These are phyloP conservation scores for Arthrinium puccinioides DNA, from an alignment of 2,329 filamentous ascomycete genomes.

Conservation along the genomic window DNA sequence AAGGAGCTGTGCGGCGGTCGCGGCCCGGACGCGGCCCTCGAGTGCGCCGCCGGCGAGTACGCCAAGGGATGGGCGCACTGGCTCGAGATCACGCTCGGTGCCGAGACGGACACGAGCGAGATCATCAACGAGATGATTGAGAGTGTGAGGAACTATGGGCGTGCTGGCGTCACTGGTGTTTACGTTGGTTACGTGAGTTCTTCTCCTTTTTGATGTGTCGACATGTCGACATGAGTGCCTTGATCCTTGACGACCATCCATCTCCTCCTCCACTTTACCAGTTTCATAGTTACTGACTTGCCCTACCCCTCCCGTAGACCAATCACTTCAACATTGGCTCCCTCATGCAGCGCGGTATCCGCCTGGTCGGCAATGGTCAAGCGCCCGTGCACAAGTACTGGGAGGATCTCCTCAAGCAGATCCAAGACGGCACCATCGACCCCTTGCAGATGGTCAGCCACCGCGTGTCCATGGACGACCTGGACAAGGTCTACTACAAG, in stretches of 20 bases:
- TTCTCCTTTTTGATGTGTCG: not conserved
- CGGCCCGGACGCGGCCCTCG: constrained; percentile 63
- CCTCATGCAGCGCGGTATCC: constrained; percentile 80
- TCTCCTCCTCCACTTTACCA: not conserved
- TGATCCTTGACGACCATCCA: not conserved
- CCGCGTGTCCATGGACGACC: constrained; percentile 66
- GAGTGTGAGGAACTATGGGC: constrained; percentile 63
- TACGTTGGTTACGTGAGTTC: constrained; percentile 51
- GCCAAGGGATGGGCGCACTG: constrained; percentile 55
- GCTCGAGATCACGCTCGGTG: constrained; percentile 51
- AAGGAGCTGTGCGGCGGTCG: constrained; percentile 67
- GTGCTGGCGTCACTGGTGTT: constrained; percentile 70
- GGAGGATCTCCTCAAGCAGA: constrained; percentile 64
- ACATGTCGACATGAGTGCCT: not conserved
- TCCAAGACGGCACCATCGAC: constrained; percentile 63
- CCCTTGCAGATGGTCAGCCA: constrained; percentile 77
- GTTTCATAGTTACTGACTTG: not conserved
- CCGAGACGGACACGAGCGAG: constrained; percentile 81
- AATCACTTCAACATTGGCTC: constrained; percentile 81
- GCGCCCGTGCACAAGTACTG: constrained; percentile 78
- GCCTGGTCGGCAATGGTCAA: constrained; percentile 62
- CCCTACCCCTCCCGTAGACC: constrained; percentile 36
- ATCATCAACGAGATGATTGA: constrained; percentile 75
- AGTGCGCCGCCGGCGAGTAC: constrained; percentile 53
- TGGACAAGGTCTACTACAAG: constrained; percentile 57